phyloP scores from a whole-genome alignment of 2,329 filamentous ascomycete genomes.

The Chaetomium sp. region DNA sequence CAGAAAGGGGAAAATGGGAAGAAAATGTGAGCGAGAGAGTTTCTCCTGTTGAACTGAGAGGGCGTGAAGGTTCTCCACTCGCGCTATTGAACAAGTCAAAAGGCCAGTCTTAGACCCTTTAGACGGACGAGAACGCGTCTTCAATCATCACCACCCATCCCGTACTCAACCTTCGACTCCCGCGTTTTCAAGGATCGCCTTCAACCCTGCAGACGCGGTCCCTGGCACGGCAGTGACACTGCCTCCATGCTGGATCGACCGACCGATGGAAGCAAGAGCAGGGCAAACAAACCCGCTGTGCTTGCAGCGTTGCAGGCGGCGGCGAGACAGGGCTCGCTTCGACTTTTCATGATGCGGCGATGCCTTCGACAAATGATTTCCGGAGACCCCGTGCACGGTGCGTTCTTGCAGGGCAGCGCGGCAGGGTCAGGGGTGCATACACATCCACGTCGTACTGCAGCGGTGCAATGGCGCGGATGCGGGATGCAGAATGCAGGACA shows the following conservation, averaged over 20 bases:
- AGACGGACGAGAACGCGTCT: background rate
- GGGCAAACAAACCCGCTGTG: no score
- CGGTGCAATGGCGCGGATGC: no score
- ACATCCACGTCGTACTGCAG: background rate
- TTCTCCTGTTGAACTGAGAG: no score
- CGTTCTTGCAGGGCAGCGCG: background rate
- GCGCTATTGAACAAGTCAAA: background rate
- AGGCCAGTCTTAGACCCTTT: slow-evolving; percentile 8
- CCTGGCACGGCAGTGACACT: no score
- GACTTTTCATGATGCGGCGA: background rate
- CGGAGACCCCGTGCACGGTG: background rate
- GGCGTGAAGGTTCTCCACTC: no score
- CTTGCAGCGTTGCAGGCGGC: background rate
- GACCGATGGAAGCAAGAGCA: no score
- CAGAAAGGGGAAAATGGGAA: no score
- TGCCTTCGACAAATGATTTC: background rate
- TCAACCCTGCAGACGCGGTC: no score
- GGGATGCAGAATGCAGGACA: background rate
- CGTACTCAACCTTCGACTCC: background rate
- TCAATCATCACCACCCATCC: background rate
- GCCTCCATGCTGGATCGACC: no score
- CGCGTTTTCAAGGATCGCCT: background rate
- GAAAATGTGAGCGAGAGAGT: no score
- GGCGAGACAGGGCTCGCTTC: background rate
- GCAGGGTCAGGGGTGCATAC: background rate